A percentile compares a stretch with the other conserved stretches of the same genome.
phyloP scores from a whole-genome alignment of 164 flowering plant genomes.

The Annona cherimola region DNA sequence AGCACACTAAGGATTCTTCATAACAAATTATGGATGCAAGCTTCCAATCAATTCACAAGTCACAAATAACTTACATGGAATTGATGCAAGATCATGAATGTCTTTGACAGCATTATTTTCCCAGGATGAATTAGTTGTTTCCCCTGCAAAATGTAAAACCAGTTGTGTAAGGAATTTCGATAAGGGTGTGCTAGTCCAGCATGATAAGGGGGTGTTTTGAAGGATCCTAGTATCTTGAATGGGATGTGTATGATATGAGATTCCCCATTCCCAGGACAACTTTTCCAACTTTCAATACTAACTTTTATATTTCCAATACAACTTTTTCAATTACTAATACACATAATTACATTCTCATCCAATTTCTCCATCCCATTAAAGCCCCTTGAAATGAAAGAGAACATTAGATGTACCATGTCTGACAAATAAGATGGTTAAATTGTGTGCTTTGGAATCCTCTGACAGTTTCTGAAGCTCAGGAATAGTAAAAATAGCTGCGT shows the following conservation, averaged over 20 bases:
- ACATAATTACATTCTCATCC: too few relatives aligned
- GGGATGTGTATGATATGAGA: too few relatives aligned
- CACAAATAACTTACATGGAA: slow-evolving; percentile 23
- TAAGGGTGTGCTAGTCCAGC: not conserved
- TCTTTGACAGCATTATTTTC: slow-evolving; percentile 23
- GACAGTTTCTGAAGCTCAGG: slow-evolving; percentile 66
- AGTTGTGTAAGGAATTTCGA: not conserved
- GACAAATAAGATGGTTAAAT: slow-evolving; percentile 54
- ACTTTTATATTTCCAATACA: too few relatives aligned
- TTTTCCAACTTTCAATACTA: too few relatives aligned
- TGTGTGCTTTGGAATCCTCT: slow-evolving; percentile 47
- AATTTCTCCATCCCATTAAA: too few relatives aligned
- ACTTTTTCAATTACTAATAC: too few relatives aligned
- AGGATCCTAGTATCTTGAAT: too few relatives aligned
- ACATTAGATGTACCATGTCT: slow-evolving; percentile 49
- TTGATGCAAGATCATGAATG: slow-evolving; percentile 21
- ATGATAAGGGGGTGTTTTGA: too few relatives aligned
- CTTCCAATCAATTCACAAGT: not conserved
- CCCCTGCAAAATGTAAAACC: slow-evolving; percentile 32
- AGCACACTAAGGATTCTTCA: too few relatives aligned
- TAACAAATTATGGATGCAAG: too few relatives aligned
- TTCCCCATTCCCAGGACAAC: too few relatives aligned
- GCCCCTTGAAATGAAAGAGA: too few relatives aligned
- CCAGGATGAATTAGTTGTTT: slow-evolving; percentile 14
- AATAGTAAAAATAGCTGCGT: slow-evolving; percentile 52